Evolutionary conservation across 2,329 filamentous ascomycete species (phyloP), one percentile per base, ranked within the genome.

Genomic region (Talaromyces verruculosus): DNA sequence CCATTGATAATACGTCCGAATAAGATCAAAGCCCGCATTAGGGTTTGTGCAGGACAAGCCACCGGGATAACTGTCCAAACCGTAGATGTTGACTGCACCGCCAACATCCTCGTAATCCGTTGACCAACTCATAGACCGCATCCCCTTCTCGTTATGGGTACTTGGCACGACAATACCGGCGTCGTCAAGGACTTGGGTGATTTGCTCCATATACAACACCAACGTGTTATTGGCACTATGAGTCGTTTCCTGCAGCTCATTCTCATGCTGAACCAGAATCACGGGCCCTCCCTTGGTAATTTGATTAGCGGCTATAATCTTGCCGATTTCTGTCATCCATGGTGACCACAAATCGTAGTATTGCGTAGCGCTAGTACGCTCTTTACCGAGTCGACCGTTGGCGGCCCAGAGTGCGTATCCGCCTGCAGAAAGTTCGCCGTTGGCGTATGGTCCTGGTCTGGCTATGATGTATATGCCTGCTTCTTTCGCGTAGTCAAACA

Each of bases 201-300:
- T 87, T 68, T 89, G 88, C 65, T 87, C 82, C 76, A 93, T 87
- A 74, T 93, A 94, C 84, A 84, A 84, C 0, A 84, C 81, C 0
- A 84, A 81, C 71, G 91, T 87, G 69, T 89, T 91, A 4, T 77
- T 75, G 15, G 84, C 79, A 2, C 79, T 79, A 5, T 78, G 78
- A 17, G 79, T 77, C 0, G 81, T 82, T n/a, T 80, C 77, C 1
- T 85, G 87, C 72, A 94, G 93, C 75, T 95, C 92, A 68, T 95
- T 96, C 75, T 96, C 92, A 0, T 90, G 89, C 74, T 96, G 92
- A 49, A 90, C 84, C 1, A 94, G 79, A 66, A 95, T 91, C 5
- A 95, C 84, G 0, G 91, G 91, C 0, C 92, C 92, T 0, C 90
- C 91, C 63, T 93, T 91, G 0, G 91, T 94, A 71, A 96, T 93